phyloP scores from a whole-genome alignment of 805 yeast species.

The Metschnikowia hibisci region DNA sequence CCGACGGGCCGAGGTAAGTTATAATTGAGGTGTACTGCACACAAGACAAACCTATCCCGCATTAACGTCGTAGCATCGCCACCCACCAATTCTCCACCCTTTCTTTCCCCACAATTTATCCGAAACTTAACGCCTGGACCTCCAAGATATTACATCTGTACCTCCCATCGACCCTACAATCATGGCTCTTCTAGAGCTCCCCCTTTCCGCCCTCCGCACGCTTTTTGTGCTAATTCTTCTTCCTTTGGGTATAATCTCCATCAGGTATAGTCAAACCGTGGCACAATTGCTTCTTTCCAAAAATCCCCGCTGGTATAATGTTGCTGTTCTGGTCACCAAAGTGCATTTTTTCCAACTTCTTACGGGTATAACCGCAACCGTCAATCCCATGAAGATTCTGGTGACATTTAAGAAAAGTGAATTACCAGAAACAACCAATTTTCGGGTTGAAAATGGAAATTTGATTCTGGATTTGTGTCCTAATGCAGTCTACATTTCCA shows the following conservation, averaged over 20 bases:
- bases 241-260: slow-evolving; percentile 32
- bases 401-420: slow-evolving; percentile 46
- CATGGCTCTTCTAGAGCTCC: slow-evolving; percentile 9
- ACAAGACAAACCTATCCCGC: no score
- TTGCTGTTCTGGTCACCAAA: slow-evolving; percentile 52
- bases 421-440: slow-evolving; percentile 29
- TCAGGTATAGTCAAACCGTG: slow-evolving; percentile 45
- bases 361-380: slow-evolving; percentile 45
- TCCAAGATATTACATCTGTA: no score
- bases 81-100: no score
- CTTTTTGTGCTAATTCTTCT: slow-evolving; percentile 21
- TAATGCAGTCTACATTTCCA: slow-evolving; percentile 68
- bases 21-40: no score
- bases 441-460: slow-evolving; percentile 20
- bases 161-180: neutral
- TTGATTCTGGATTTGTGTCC: slow-evolving; percentile 34
- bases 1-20: no score
- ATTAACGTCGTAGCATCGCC: no score
- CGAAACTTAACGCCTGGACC: no score
- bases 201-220: slow-evolving; percentile 20
- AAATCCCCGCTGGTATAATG: slow-evolving; percentile 35
- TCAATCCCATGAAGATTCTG: slow-evolving; percentile 50
- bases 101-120: no score
- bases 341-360: slow-evolving; percentile 53
- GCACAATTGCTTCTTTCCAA: slow-evolving; percentile 29